These are phyloP conservation scores for Cercophora newfieldiana DNA, from an alignment of 495 filamentous ascomycete species.

Conservation along the genomic window DNA sequence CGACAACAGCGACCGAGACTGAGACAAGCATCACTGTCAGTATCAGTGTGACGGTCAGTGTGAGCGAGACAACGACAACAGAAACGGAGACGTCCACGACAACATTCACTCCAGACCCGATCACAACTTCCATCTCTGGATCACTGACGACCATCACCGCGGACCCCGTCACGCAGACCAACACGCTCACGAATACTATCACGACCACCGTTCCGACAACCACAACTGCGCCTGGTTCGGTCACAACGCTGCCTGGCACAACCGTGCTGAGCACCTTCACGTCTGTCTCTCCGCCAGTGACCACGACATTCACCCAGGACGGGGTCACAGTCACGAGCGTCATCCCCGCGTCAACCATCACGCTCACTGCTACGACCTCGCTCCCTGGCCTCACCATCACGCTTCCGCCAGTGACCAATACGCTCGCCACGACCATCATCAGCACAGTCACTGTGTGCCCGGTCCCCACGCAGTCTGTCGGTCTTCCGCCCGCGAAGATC, in stretches of 20 bases:
- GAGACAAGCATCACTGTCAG: not conserved
- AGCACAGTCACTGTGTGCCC: conserved; percentile 35
- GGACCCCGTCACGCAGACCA: not conserved
- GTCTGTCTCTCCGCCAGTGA: conserved; percentile 22
- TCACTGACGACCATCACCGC: conserved; percentile 25
- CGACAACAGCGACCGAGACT: conserved; percentile 5
- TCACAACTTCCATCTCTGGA: conserved; percentile 21
- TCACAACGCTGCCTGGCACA: conserved; percentile 30
- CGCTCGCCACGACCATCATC: conserved; percentile 26
- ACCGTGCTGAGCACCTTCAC: conserved; percentile 27
- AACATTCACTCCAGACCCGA: conserved; percentile 21
- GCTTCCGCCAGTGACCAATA: conserved; percentile 22
- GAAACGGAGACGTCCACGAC: conserved; percentile 9
- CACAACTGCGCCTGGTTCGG: conserved; percentile 10
- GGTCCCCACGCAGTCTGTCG: conserved; percentile 23
- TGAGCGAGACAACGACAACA: conserved; percentile 14
- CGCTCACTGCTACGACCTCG: conserved; percentile 15
- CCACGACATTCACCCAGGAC: conserved; percentile 26
- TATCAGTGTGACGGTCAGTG: not conserved
- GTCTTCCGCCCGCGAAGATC: not conserved
- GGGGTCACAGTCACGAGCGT: conserved; percentile 30
- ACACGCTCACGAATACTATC: conserved; percentile 28
- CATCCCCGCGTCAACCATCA: conserved; percentile 31
- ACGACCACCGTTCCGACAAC: conserved; percentile 19
- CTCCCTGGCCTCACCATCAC: conserved; percentile 21